These are phyloP conservation scores for Candida sanyaensis DNA, from an alignment of 1,139 yeast genomes.

Conservation along the genomic window DNA sequence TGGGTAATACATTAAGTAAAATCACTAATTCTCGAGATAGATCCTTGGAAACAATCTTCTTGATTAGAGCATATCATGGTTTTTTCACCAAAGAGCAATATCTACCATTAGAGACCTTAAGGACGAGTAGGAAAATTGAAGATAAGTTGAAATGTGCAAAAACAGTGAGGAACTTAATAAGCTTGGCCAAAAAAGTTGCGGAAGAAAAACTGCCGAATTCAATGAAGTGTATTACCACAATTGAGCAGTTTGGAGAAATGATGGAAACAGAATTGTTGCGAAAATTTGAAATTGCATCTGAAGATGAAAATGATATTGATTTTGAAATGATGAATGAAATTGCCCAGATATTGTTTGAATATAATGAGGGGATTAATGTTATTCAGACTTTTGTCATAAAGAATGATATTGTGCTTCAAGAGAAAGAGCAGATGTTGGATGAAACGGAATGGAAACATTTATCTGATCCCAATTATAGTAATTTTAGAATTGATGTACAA, in stretches of 20 bases:
- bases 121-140: conserved; percentile 41
- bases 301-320: conserved; percentile 40
- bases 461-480: conserved; percentile 37
- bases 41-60: conserved; percentile 69
- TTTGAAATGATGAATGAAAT: conserved; percentile 75
- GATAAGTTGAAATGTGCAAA: conserved; percentile 70
- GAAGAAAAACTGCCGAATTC: conserved; percentile 55
- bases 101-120: conserved; percentile 57
- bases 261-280: conserved; percentile 70
- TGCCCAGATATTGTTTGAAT: conserved; percentile 75
- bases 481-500: conserved; percentile 30
- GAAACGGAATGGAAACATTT: conserved; percentile 38
- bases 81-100: conserved; percentile 66
- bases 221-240: conserved; percentile 48
- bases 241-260: conserved; percentile 72
- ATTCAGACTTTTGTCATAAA: conserved; percentile 82
- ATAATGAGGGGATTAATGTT: conserved; percentile 83
- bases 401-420: conserved; percentile 55
- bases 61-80: conserved; percentile 77
- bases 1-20: conserved; percentile 72
- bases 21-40: conserved; percentile 79
- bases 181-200: conserved; percentile 62
- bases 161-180: conserved; percentile 64
- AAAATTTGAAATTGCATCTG: conserved; percentile 60
- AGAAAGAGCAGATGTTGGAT: conserved; percentile 34